Evolutionary conservation across 2,329 filamentous ascomycete species (phyloP).

Genomic region (Aspergillus pseudotamarii): DNA sequence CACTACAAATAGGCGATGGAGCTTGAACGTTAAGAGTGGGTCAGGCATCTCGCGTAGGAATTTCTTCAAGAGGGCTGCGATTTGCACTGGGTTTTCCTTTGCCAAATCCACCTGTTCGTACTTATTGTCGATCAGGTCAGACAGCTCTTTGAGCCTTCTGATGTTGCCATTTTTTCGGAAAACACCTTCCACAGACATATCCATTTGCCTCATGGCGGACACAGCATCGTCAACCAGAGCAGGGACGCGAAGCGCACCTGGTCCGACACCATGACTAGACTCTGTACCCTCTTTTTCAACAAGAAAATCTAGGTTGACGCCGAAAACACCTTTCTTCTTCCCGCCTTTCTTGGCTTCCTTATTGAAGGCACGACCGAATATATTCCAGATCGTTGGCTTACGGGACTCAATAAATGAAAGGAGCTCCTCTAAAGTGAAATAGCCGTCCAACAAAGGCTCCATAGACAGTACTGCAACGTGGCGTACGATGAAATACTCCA

Average conservation of each 20-base stretch:
- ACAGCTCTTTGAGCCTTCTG: constrained; percentile 83
- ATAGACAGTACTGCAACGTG: constrained; percentile 94
- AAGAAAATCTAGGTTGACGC: constrained; percentile 82
- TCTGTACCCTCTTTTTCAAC: constrained; percentile 94
- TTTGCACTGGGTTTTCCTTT: constrained; percentile 87
- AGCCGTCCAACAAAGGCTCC: constrained; percentile 84
- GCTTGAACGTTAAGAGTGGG: constrained; percentile 90
- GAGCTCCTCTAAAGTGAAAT: constrained; percentile 93
- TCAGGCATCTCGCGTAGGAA: constrained; percentile 94
- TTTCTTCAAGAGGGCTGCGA: constrained; percentile 91
- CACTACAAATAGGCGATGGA: constrained; percentile 86
- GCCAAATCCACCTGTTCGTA: constrained; percentile 84
- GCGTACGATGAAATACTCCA: constrained; percentile 97
- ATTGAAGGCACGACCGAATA: constrained; percentile 94
- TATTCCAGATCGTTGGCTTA: constrained; percentile 96
- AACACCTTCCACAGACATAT: constrained; percentile 96
- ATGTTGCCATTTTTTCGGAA: constrained; percentile 99
- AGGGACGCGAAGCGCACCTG: constrained; percentile 85
- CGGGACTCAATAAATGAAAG: constrained; percentile 89
- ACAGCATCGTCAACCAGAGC: constrained; percentile 95
- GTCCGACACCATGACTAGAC: constrained; percentile 95
- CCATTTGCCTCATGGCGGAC: constrained; percentile 95
- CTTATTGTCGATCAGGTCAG: constrained; percentile 83
- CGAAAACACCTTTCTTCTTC: constrained; percentile 94
- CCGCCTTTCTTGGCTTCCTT: constrained; percentile 69